Conservation (phyloP, 495 filamentous ascomycete genomes). For the Tuber brumale region DNA sequence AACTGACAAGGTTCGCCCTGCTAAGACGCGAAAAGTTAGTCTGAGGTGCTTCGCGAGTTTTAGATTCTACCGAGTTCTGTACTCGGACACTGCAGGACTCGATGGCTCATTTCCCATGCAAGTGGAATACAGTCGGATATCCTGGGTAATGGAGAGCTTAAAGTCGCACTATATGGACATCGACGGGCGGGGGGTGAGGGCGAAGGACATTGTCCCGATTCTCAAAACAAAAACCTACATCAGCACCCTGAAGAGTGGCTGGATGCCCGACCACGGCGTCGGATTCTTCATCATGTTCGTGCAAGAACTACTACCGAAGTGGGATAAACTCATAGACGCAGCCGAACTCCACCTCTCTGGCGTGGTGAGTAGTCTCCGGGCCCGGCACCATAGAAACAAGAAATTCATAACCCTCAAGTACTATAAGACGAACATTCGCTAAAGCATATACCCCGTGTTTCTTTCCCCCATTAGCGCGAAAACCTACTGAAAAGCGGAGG, state of each 20-base stretch:
- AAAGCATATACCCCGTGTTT: background rate
- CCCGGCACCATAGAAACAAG: background rate
- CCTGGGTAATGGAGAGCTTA: conserved; percentile 23
- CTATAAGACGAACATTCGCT: background rate
- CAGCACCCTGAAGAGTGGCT: conserved; percentile 23
- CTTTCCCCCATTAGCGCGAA: conserved; percentile 14
- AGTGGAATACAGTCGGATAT: conserved; percentile 10
- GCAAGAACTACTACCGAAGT: conserved; percentile 17
- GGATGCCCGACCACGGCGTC: conserved; percentile 25
- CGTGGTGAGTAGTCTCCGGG: background rate
- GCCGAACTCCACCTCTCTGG: conserved; percentile 25
- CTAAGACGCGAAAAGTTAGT: conserved; percentile 21
- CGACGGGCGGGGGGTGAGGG: background rate
- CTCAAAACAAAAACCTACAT: conserved; percentile 21
- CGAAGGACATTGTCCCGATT: conserved; percentile 7
- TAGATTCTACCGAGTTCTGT: conserved; percentile 10
- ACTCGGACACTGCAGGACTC: background rate
- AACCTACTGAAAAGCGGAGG: conserved; percentile 26
- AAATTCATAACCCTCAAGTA: background rate
- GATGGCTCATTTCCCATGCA: conserved; percentile 10
- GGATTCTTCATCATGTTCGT: conserved; percentile 31
- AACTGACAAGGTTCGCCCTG: conserved; percentile 13
- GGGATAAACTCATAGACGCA: conserved; percentile 24
- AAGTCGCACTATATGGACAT: background rate
- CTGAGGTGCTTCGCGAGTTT: conserved; percentile 23